Evolutionary conservation across 1,284 basidiomycete genomes (phyloP).

Genomic region (Phellopilus nigrolimitatus): DNA sequence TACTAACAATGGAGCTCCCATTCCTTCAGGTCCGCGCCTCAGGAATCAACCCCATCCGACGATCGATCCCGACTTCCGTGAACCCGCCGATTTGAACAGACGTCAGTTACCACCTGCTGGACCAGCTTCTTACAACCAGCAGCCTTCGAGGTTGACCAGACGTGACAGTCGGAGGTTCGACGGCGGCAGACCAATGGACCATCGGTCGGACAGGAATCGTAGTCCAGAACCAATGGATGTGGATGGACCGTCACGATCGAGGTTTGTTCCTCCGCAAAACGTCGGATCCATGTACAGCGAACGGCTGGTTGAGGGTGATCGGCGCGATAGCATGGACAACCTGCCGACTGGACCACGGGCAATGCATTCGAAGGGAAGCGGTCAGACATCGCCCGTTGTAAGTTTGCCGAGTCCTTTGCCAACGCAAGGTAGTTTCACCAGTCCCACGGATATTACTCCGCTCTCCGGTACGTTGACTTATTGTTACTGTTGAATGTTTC

Average conservation of each 20-base stretch:
- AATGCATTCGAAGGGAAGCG: not conserved
- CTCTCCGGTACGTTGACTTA: not conserved
- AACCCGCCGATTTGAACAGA: not conserved
- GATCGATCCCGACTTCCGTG: not conserved
- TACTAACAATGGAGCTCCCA: not conserved
- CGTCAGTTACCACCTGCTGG: not conserved
- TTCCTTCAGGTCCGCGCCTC: constrained; percentile 3
- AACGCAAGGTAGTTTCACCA: not conserved
- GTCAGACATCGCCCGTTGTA: not conserved
- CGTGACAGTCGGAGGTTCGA: not conserved
- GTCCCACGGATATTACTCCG: not conserved
- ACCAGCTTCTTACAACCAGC: not conserved
- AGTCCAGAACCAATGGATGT: constrained; percentile 8
- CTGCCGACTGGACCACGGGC: constrained; percentile 2
- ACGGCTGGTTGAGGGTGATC: not conserved
- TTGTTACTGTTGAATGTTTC: not conserved
- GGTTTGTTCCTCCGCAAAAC: not conserved
- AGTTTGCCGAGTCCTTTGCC: not conserved
- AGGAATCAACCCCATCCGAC: not conserved
- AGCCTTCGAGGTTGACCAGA: not conserved
- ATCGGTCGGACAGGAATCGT: not conserved
- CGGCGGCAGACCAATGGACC: not conserved
- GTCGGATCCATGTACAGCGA: constrained; percentile 11
- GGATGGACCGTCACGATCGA: not conserved
- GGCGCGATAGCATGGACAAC: constrained; percentile 3